Conservation (phyloP, 2,329 filamentous ascomycete genomes). For the Pseudopyrenochaeta lycopersici region DNA sequence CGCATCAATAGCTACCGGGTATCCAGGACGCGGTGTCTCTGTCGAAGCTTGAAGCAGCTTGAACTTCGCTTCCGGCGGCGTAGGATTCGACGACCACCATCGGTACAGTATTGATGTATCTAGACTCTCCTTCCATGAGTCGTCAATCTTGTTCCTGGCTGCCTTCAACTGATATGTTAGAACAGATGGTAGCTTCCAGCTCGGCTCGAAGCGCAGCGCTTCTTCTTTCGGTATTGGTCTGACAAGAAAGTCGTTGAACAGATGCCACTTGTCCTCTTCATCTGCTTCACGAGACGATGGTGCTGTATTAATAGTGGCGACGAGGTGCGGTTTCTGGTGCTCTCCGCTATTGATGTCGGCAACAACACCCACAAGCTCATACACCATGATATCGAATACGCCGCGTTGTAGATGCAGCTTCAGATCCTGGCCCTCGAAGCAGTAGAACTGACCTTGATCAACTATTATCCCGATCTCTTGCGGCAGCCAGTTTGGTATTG, state of each 20-base stretch:
- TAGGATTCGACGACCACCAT: conserved; percentile 64
- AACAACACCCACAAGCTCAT: conserved; percentile 89
- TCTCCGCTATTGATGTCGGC: conserved; percentile 88
- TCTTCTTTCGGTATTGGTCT: conserved; percentile 81
- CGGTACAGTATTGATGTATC: conserved; percentile 87
- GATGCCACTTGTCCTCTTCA: conserved; percentile 80
- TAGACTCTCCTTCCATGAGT: conserved; percentile 83
- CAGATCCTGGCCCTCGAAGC: conserved; percentile 91
- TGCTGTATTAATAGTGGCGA: conserved; percentile 86
- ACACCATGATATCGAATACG: conserved; percentile 83
- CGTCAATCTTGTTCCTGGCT: conserved; percentile 82
- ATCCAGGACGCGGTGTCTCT: conserved; percentile 75
- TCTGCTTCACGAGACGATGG: conserved; percentile 70
- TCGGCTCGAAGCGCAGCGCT: conserved; percentile 85
- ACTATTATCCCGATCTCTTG: conserved; percentile 94
- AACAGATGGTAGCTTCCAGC: conserved; percentile 93
- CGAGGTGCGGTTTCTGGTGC: conserved; percentile 87
- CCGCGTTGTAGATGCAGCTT: conserved; percentile 80
- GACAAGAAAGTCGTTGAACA: conserved; percentile 98
- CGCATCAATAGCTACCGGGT: conserved; percentile 88
- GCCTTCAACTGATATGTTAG: conserved; percentile 85
- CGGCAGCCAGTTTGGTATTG: conserved; percentile 87
- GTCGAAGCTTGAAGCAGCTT: conserved; percentile 63
- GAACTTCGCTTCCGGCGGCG: conserved; percentile 64
- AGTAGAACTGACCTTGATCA: conserved; percentile 90